phyloP scores from a whole-genome alignment of 495 filamentous ascomycete species.

The Aspergillus biplanus region DNA sequence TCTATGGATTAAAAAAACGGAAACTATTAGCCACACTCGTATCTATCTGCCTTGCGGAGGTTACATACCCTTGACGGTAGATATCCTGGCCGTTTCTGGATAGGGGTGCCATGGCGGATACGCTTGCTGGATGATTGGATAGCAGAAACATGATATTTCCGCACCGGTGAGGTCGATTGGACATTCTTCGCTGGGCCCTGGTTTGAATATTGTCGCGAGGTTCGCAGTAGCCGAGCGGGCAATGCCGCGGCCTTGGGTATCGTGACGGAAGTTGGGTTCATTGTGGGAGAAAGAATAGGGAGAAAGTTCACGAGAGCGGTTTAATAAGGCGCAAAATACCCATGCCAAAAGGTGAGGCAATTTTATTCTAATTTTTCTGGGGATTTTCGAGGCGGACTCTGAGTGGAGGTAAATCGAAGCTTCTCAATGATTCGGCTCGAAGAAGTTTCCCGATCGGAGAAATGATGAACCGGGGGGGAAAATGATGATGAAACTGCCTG shows the following conservation, averaged over 20 bases:
- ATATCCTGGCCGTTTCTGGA: conserved; percentile 20
- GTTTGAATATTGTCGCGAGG: conserved; percentile 42
- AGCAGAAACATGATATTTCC: conserved; percentile 34
- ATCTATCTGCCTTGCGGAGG: neutral
- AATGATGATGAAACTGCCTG: conserved; percentile 41
- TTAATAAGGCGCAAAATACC: conserved; percentile 13
- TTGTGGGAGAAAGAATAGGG: conserved; percentile 23
- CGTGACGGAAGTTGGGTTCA: conserved; percentile 46
- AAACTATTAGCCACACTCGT: conserved; percentile 17
- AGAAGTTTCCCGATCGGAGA: conserved; percentile 39
- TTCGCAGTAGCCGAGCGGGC: conserved; percentile 48
- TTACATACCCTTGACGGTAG: conserved; percentile 38
- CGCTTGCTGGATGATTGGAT: conserved; percentile 28
- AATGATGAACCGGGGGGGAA: conserved; percentile 26
- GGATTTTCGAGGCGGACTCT: conserved; percentile 19
- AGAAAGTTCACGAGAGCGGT: conserved; percentile 6
- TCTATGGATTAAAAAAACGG: conserved; percentile 42
- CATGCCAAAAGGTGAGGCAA: conserved; percentile 10
- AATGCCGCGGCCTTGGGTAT: conserved; percentile 52
- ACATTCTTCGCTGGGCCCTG: conserved; percentile 29
- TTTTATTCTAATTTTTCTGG: conserved; percentile 1
- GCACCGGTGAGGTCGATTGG: conserved; percentile 30
- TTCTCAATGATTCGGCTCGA: conserved; percentile 38
- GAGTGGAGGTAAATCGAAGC: conserved; percentile 35
- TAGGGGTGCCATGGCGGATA: conserved; percentile 26